phyloP scores from a whole-genome alignment of 148 eudicot genomes.

The Rheum nobile region DNA sequence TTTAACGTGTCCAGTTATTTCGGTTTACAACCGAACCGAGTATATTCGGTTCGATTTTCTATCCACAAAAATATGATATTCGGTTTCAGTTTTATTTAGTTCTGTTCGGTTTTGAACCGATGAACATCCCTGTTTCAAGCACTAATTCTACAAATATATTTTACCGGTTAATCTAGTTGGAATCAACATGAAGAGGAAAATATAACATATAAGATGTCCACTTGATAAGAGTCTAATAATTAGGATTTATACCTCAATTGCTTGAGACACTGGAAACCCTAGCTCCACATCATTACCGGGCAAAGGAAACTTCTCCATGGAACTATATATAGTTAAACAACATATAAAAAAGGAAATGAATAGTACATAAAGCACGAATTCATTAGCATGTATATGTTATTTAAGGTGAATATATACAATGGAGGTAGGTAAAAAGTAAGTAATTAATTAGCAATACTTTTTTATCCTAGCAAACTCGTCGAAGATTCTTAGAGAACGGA shows the following conservation, averaged over 20 bases:
- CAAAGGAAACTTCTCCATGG: slow-evolving; percentile 30
- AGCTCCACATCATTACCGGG: slow-evolving; percentile 23
- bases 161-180: not conserved
- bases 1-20: too few relatives aligned
- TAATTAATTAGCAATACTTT: slow-evolving; percentile 7
- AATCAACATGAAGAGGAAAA: not conserved
- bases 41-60: too few relatives aligned
- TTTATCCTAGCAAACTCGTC: slow-evolving; percentile 20
- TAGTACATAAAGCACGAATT: not conserved
- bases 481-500: slow-evolving; percentile 21
- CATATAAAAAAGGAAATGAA: not conserved
- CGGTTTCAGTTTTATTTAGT: too few relatives aligned
- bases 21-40: too few relatives aligned
- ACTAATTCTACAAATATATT: too few relatives aligned
- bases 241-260: not conserved
- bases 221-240: not conserved
- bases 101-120: too few relatives aligned
- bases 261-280: not conserved
- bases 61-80: too few relatives aligned
- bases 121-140: too few relatives aligned
- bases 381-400: not conserved
- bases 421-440: not conserved
- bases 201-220: not conserved
- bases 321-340: slow-evolving; percentile 10
- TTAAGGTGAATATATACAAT: too few relatives aligned